These are phyloP conservation scores for Urtica urens DNA, from an alignment of 306 rosid species.

Conservation along the genomic window DNA sequence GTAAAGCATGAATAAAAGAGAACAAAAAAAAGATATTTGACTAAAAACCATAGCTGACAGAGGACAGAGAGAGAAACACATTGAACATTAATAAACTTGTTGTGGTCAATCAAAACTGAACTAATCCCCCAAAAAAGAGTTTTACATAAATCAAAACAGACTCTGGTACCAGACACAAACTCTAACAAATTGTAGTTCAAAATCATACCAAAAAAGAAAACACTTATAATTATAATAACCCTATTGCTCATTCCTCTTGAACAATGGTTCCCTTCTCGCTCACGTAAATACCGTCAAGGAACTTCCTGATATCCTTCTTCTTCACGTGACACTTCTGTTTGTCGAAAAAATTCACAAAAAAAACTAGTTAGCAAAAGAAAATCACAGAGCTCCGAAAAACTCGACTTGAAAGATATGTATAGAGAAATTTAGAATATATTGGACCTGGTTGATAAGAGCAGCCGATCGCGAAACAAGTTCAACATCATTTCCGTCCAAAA, in stretches of 20 bases:
- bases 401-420: background rate
- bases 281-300: conserved; percentile 73
- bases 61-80: too few relatives aligned
- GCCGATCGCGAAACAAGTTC: conserved; percentile 64
- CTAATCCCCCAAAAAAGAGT: too few relatives aligned
- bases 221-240: background rate
- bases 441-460: conserved; percentile 75
- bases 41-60: too few relatives aligned
- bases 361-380: background rate
- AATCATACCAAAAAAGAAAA: conserved; percentile 1
- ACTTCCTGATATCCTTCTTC: conserved; percentile 72
- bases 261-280: conserved; percentile 56
- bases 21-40: too few relatives aligned
- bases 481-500: conserved; percentile 67
- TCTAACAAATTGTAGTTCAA: background rate
- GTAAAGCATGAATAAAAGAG: too few relatives aligned
- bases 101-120: too few relatives aligned
- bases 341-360: conserved; percentile 1
- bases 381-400: background rate
- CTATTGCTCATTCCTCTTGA: conserved; percentile 26
- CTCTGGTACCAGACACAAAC: too few relatives aligned
- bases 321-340: conserved; percentile 77
- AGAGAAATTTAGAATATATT: background rate
- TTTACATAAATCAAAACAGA: too few relatives aligned
- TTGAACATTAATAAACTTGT: too few relatives aligned